Conservation (phyloP, 176 grass and related monocot genomes). For the Tillandsia fasciculata region DNA sequence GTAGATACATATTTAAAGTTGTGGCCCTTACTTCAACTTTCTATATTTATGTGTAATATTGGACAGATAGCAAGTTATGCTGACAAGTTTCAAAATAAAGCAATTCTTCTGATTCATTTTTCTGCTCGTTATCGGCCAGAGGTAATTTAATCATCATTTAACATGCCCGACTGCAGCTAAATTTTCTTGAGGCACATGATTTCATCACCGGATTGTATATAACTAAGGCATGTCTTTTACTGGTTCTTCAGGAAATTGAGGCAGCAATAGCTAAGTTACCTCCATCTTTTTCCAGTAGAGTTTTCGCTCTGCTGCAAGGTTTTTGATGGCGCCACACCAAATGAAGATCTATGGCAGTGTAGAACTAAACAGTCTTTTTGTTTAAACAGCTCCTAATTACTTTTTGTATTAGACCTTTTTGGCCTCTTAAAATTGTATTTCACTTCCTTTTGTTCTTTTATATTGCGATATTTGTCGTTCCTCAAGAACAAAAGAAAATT, state of each 20-base stretch:
- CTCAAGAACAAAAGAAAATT: not conserved
- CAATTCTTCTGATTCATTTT: slow-evolving; percentile 88
- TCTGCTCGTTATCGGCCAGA: slow-evolving; percentile 64
- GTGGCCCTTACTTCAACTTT: not conserved
- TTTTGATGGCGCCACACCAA: slow-evolving; percentile 25
- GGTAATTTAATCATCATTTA: slow-evolving; percentile 25
- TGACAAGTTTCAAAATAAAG: slow-evolving; percentile 66
- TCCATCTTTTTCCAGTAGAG: slow-evolving; percentile 39
- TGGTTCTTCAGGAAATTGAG: slow-evolving; percentile 66
- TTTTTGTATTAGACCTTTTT: too few species aligned
- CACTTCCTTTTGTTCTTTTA: not conserved
- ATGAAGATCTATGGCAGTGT: not conserved
- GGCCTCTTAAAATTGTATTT: not conserved
- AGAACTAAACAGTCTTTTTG: too few species aligned
- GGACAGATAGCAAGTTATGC: slow-evolving; percentile 47
- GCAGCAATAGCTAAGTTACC: slow-evolving; percentile 44
- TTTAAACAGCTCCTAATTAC: too few species aligned
- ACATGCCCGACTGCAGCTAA: not conserved
- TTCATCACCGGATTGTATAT: not conserved
- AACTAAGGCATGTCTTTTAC: not conserved
- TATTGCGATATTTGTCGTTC: not conserved
- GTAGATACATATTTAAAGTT: not conserved
- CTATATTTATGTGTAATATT: not conserved
- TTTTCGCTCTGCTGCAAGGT: slow-evolving; percentile 60
- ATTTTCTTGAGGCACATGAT: not conserved